phyloP scores from a whole-genome alignment of 1,284 basidiomycete species.

The Trichosporon sp. region DNA sequence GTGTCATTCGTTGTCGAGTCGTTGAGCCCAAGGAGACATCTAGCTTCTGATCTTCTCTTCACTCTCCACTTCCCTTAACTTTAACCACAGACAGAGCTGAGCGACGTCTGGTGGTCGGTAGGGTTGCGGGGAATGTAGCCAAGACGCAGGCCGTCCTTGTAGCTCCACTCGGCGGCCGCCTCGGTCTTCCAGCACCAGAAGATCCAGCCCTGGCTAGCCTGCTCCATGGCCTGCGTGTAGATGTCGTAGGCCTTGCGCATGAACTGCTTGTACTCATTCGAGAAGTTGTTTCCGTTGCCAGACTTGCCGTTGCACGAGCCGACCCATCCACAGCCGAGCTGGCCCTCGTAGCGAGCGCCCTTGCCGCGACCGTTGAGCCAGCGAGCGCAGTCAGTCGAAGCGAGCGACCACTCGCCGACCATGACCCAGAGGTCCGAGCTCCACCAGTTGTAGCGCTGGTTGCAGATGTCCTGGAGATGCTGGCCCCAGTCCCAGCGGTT shows the following conservation, averaged over 20 bases:
- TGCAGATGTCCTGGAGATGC: constrained; percentile 62
- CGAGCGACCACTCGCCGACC: constrained; percentile 72
- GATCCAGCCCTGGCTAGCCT: constrained; percentile 47
- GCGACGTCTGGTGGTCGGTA: constrained; percentile 51
- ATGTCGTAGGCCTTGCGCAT: constrained; percentile 78
- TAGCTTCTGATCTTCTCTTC: background rate
- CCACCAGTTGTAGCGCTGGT: constrained; percentile 51
- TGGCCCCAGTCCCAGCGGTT: constrained; percentile 56
- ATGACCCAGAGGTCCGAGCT: constrained; percentile 62
- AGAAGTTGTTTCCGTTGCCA: constrained; percentile 67
- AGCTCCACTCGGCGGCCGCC: constrained; percentile 58
- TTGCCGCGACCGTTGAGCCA: constrained; percentile 66
- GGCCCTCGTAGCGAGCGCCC: constrained; percentile 78
- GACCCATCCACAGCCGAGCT: constrained; percentile 59
- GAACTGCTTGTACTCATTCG: constrained; percentile 68
- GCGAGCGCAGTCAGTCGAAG: constrained; percentile 76
- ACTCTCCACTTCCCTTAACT: background rate
- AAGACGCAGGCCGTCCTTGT: constrained; percentile 58
- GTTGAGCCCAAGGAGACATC: background rate
- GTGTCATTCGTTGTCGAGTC: background rate
- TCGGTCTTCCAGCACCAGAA: constrained; percentile 52
- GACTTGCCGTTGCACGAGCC: constrained; percentile 70
- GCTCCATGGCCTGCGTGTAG: constrained; percentile 53
- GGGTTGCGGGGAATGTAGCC: constrained; percentile 77
- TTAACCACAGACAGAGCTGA: constrained; percentile 51